Percentiles rank a stretch among this genome's conserved stretches.
These are phyloP conservation scores for Aspergillus sp. DNA, from an alignment of 2,329 filamentous ascomycete genomes.

Conservation along the genomic window DNA sequence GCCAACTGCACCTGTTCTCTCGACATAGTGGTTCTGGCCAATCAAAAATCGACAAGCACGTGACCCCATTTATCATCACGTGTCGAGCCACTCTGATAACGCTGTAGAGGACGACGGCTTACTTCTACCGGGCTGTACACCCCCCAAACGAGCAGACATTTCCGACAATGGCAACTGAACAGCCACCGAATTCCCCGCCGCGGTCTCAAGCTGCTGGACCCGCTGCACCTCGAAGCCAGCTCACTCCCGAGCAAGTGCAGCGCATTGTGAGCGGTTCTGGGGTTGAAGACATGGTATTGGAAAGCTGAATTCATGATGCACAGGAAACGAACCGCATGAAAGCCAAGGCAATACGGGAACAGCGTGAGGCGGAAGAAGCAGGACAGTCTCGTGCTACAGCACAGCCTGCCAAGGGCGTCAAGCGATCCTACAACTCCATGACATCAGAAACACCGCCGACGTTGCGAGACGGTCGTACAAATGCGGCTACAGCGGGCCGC, in stretches of 20 bases:
- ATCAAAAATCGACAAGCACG: no score
- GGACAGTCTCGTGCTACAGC: slow-evolving; percentile 27
- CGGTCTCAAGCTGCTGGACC: slow-evolving; percentile 24
- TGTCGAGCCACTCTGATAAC: no score
- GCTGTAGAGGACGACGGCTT: no score
- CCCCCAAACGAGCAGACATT: no score
- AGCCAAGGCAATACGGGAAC: slow-evolving; percentile 76
- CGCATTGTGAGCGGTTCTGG: slow-evolving; percentile 37
- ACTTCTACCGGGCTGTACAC: no score
- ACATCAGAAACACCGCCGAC: slow-evolving; percentile 48
- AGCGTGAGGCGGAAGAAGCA: slow-evolving; percentile 55
- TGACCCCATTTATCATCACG: no score
- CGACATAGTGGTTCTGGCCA: no score
- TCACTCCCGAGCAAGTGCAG: slow-evolving; percentile 53
- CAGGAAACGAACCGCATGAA: slow-evolving; percentile 81
- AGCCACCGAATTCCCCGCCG: no score
- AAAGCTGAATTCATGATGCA: slow-evolving; percentile 5
- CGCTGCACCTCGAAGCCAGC: slow-evolving; percentile 37
- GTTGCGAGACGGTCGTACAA: slow-evolving; percentile 58
- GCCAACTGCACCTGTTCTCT: no score
- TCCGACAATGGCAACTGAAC: no score
- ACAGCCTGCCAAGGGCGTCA: slow-evolving; percentile 53
- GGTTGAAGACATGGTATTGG: neutral
- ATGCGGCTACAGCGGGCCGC: slow-evolving; percentile 23
- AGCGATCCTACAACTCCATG: slow-evolving; percentile 61